These are phyloP conservation scores for Suillus placidus DNA, from an alignment of 768 basidiomycete genomes.

Conservation along the genomic window DNA sequence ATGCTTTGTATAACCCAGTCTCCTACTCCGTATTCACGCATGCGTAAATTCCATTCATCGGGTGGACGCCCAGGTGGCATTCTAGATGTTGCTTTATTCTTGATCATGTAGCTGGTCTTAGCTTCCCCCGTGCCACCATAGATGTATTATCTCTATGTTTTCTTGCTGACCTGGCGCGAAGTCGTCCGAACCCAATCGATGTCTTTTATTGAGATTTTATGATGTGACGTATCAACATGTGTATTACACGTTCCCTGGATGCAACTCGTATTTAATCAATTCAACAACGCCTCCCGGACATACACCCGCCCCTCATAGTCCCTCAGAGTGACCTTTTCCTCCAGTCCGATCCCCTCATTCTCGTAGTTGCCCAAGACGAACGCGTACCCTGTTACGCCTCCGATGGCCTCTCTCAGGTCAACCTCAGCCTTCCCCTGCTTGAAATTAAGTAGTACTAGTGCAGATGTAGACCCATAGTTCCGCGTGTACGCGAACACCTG, in stretches of 20 bases:
- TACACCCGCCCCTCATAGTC: constrained; percentile 37
- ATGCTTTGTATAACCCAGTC: not conserved
- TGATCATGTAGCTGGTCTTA: not conserved
- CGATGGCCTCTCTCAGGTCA: constrained; percentile 8
- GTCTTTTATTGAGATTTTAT: not conserved
- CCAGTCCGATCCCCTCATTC: constrained; percentile 1
- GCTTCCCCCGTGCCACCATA: not conserved
- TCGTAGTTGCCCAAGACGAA: constrained; percentile 34
- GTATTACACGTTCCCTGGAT: not conserved
- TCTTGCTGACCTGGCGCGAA: not conserved
- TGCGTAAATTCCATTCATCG: not conserved
- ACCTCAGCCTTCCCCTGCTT: constrained; percentile 28
- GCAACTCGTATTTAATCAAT: not conserved
- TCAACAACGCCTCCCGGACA: constrained; percentile 11
- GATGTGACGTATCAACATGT: not conserved
- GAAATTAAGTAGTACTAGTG: constrained; percentile 55
- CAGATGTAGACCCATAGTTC: constrained; percentile 33
- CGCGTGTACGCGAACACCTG: constrained; percentile 59
- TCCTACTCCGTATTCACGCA: not conserved
- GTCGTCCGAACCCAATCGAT: not conserved
- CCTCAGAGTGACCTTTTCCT: constrained; percentile 16
- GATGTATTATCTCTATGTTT: not conserved
- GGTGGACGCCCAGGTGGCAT: not conserved
- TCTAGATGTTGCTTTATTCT: not conserved
- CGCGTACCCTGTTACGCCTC: constrained; percentile 8